Evolutionary conservation across 129 eudicot species (phyloP).

Genomic region (Centrapalus pauciflorus): DNA sequence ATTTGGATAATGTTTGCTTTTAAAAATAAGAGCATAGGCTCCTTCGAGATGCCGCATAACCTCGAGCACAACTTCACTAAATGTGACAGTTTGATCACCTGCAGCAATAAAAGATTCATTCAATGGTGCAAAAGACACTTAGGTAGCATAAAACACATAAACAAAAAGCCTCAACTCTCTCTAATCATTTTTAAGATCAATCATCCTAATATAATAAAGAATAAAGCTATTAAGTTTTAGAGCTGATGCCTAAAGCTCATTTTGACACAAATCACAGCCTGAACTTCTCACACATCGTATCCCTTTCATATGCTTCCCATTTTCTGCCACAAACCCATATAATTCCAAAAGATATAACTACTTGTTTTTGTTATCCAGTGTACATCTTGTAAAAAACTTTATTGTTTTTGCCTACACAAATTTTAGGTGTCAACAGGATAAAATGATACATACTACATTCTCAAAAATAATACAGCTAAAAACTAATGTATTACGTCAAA

Average conservation of each 20-base stretch:
- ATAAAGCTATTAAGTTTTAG: neutral
- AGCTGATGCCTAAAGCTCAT: neutral
- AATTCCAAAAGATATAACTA: neutral
- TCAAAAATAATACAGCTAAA: neutral
- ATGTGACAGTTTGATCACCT: slow-evolving; percentile 82
- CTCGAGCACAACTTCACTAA: slow-evolving; percentile 92
- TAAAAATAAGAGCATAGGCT: slow-evolving; percentile 95
- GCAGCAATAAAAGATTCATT: slow-evolving; percentile 27
- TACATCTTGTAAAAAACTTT: neutral
- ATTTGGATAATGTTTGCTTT: slow-evolving; percentile 93
- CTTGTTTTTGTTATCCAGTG: neutral
- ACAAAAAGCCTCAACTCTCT: too few species aligned
- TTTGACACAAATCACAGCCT: neutral
- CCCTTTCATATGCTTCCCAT: neutral
- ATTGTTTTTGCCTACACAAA: neutral
- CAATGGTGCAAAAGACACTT: neutral
- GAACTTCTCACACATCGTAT: neutral
- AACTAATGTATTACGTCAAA: neutral
- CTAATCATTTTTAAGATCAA: too few species aligned
- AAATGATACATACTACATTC: neutral
- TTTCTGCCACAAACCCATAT: neutral
- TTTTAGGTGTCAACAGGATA: neutral
- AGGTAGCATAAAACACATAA: neutral
- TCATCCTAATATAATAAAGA: neutral
- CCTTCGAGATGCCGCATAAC: slow-evolving; percentile 99